These are phyloP conservation scores for Moniliophthora roreri DNA, from an alignment of 1,284 basidiomycete species.

Conservation along the genomic window DNA sequence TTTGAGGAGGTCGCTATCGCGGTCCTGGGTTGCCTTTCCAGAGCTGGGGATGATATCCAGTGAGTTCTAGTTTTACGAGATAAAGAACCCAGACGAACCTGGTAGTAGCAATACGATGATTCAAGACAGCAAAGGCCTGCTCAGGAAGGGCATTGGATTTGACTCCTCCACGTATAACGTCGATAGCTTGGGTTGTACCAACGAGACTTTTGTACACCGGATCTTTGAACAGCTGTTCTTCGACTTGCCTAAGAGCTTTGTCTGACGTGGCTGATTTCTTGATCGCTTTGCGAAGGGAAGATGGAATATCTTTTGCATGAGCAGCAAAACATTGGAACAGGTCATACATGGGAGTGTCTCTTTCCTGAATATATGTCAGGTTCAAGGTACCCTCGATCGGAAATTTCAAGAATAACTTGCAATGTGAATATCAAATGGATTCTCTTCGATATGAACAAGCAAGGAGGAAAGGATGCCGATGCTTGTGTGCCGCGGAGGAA, in stretches of 20 bases:
- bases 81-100: slow-evolving; percentile 4
- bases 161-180: slow-evolving; percentile 66
- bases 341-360: slow-evolving; percentile 40
- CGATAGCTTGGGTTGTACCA: slow-evolving; percentile 66
- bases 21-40: slow-evolving; percentile 39
- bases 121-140: slow-evolving; percentile 22
- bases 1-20: slow-evolving; percentile 41
- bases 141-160: slow-evolving; percentile 39
- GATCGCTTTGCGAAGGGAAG: slow-evolving; percentile 38
- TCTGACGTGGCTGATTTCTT: slow-evolving; percentile 34
- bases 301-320: slow-evolving; percentile 46
- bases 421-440: slow-evolving; percentile 46
- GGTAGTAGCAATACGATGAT: slow-evolving; percentile 21
- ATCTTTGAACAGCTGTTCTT: slow-evolving; percentile 36
- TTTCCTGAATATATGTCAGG: slow-evolving; percentile 25
- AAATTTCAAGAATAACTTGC: slow-evolving; percentile 22
- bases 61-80: background rate
- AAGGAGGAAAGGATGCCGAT: slow-evolving; percentile 65
- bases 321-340: slow-evolving; percentile 46
- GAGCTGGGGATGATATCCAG: slow-evolving; percentile 31
- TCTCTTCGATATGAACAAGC: slow-evolving; percentile 52
- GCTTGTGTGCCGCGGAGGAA: slow-evolving; percentile 57
- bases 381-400: too few species aligned
- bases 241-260: slow-evolving; percentile 40
- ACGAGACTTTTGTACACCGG: slow-evolving; percentile 40